Percentiles rank a stretch among this genome's conserved stretches.
Evolutionary conservation across 148 eudicot genomes (phyloP).

Genomic region (Arctostaphylos glauca): DNA sequence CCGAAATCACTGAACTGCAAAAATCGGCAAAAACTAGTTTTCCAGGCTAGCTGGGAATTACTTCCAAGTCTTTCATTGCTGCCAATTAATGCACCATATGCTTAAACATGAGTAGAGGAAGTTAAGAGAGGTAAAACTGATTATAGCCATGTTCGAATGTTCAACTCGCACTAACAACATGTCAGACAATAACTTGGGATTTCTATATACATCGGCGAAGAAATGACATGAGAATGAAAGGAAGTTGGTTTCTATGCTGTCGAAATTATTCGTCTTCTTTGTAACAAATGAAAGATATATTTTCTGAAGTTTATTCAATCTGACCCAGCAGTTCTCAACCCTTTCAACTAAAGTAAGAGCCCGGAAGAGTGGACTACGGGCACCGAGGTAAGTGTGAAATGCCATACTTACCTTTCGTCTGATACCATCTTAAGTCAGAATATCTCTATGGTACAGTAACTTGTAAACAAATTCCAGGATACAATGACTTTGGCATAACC

Average conservation of each 20-base stretch:
- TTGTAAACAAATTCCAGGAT: neutral
- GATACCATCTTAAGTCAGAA: neutral
- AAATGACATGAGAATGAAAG: neutral
- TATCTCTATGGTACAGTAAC: neutral
- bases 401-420: no score
- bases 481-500: neutral
- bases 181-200: neutral
- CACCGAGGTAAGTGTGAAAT: neutral
- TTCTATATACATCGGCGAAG: neutral
- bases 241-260: conserved; percentile 2
- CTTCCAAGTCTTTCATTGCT: neutral
- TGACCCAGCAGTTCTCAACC: neutral
- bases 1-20: neutral
- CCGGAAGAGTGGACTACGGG: no score
- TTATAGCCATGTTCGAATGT: neutral
- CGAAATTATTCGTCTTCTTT: neutral
- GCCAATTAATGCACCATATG: neutral
- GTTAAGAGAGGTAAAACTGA: neutral
- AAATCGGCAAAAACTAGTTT: neutral
- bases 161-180: neutral
- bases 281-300: neutral
- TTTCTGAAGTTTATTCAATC: neutral
- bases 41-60: neutral
- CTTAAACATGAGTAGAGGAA: neutral
- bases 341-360: neutral